Percentiles rank a stretch among this genome's conserved stretches.
Conservation (phyloP, 352 stramenopile genomes). For the Globisporangium iwayamae region DNA sequence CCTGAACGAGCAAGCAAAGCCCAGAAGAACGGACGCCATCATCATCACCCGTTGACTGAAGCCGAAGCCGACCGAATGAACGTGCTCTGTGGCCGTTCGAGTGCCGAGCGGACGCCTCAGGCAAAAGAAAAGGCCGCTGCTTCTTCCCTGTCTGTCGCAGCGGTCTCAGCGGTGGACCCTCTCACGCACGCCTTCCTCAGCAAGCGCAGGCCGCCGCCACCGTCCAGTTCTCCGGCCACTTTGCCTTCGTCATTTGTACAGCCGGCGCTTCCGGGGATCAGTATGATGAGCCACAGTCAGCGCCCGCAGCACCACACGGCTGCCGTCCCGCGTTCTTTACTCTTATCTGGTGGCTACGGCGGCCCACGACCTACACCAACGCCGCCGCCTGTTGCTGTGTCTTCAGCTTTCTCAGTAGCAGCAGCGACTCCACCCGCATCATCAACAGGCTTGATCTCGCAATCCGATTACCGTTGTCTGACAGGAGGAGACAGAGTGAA, state of each 20-base stretch:
- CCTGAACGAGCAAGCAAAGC: no score
- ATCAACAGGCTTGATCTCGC: not conserved
- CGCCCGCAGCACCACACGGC: not conserved
- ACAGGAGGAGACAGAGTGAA: not conserved
- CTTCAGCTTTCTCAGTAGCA: not conserved
- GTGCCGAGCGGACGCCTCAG: no score
- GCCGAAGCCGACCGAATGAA: not conserved
- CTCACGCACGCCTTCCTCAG: constrained; percentile 14
- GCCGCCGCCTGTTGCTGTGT: not conserved
- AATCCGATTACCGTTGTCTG: not conserved
- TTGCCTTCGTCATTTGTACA: not conserved
- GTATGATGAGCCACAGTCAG: not conserved
- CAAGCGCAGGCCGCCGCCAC: constrained; percentile 2
- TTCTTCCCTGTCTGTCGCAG: not conserved
- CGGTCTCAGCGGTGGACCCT: not conserved
- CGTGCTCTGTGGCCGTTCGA: not conserved
- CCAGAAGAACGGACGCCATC: no score
- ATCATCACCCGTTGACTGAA: no score
- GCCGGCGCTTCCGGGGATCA: not conserved
- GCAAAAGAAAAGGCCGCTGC: no score
- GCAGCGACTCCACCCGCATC: not conserved
- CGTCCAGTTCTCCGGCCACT: not conserved
- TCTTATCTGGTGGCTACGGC: not conserved
- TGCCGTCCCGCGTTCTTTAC: not conserved
- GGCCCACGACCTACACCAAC: not conserved